These are phyloP conservation scores for Geranomyces michiganensis DNA, from an alignment of 192 early-diverging fungal genomes.

Conservation along the genomic window DNA sequence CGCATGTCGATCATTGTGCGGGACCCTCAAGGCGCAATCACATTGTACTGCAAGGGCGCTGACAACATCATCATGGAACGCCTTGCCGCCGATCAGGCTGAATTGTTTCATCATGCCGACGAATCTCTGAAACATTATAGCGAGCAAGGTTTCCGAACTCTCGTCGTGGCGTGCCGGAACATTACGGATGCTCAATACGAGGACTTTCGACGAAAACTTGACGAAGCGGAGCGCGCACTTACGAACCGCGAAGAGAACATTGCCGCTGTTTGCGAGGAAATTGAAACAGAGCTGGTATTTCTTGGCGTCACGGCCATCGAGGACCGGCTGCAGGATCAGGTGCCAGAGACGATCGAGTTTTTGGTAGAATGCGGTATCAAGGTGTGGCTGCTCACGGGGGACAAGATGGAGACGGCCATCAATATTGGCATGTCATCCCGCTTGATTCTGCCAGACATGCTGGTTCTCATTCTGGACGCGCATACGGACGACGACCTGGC, in stretches of 20 bases:
- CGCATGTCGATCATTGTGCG: conserved; percentile 84
- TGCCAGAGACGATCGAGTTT: conserved; percentile 66
- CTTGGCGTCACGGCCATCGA: conserved; percentile 65
- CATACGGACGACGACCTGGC: conserved; percentile 30
- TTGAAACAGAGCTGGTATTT: conserved; percentile 53
- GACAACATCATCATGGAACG: conserved; percentile 84
- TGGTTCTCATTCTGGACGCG: conserved; percentile 45
- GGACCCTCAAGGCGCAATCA: conserved; percentile 64
- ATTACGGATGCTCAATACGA: conserved; percentile 68
- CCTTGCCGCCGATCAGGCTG: conserved; percentile 42
- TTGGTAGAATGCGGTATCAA: conserved; percentile 53
- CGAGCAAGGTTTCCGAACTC: conserved; percentile 74
- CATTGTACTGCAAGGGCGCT: conserved; percentile 87
- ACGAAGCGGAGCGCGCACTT: conserved; percentile 71
- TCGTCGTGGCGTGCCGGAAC: conserved; percentile 73
- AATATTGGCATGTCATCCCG: conserved; percentile 60
- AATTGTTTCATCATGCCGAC: conserved; percentile 33
- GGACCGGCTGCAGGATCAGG: conserved; percentile 60
- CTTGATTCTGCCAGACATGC: conserved; percentile 57
- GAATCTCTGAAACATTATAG: conserved; percentile 50
- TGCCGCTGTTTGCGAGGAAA: conserved; percentile 42
- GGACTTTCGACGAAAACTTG: conserved; percentile 66
- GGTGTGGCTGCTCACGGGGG: conserved; percentile 65
- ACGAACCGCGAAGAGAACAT: conserved; percentile 58
- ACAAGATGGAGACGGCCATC: conserved; percentile 68